Percentiles rank a stretch among this genome's conserved stretches.
These are phyloP conservation scores for Lithospermum erythrorhizon DNA, from an alignment of 257 asterid species.

Conservation along the genomic window DNA sequence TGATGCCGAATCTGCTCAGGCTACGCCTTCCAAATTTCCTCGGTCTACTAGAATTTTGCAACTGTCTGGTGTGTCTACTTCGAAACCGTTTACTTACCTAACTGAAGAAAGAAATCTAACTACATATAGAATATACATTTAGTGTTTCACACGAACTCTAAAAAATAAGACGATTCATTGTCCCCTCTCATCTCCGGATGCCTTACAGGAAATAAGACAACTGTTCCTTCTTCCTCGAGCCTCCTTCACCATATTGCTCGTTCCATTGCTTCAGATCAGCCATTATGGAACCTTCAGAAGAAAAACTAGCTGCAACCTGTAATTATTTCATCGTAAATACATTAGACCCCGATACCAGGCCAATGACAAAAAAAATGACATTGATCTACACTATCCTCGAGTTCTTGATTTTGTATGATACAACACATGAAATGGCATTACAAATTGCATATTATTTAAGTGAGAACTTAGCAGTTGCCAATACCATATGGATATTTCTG, in stretches of 20 bases:
- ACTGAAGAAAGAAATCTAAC: not conserved
- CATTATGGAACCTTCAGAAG: slow-evolving; percentile 62
- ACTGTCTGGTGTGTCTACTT: not conserved
- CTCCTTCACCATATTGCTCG: slow-evolving; percentile 66
- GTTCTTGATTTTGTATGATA: not conserved
- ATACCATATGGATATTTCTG: no score
- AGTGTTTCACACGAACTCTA: not conserved
- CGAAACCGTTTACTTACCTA: not conserved
- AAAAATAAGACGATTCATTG: not conserved
- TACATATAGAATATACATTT: no score
- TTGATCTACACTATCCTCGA: not conserved
- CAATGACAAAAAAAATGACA: not conserved
- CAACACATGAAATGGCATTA: no score
- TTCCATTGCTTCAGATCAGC: slow-evolving; percentile 68
- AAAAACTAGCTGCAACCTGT: slow-evolving; percentile 76
- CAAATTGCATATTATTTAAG: no score
- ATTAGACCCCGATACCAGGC: not conserved
- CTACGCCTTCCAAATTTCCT: not conserved
- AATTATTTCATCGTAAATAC: not conserved
- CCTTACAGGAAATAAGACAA: slow-evolving; percentile 59
- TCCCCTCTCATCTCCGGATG: not conserved
- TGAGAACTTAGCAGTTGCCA: no score
- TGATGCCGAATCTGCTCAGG: not conserved
- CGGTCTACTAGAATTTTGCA: not conserved
- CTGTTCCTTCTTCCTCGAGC: slow-evolving; percentile 72